A percentile compares a stretch with the other conserved stretches of the same genome.
Evolutionary conservation across 2,329 filamentous ascomycete genomes (phyloP).

Genomic region (Exophiala spinifera): DNA sequence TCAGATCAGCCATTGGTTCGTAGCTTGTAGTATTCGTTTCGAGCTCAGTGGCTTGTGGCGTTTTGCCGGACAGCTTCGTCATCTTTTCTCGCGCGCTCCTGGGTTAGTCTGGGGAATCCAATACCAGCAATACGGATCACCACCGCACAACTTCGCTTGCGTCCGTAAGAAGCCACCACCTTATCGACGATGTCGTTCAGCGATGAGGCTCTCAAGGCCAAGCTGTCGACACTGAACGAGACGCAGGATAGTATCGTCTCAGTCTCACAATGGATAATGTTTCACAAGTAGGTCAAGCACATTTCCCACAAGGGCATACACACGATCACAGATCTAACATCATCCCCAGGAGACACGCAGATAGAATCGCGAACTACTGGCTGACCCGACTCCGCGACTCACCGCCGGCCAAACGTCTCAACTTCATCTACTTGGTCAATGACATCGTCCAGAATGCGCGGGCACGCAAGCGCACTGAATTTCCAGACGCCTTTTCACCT

Average conservation of each 20-base stretch:
- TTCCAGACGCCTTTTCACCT: conserved; percentile 85
- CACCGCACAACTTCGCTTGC: background rate
- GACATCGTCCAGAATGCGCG: conserved; percentile 97
- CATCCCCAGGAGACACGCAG: conserved; percentile 73
- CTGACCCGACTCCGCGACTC: conserved; percentile 85
- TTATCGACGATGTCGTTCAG: conserved; percentile 79
- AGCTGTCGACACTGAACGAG: conserved; percentile 92
- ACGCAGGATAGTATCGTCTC: conserved; percentile 96
- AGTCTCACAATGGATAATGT: conserved; percentile 99
- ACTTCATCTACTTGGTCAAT: conserved; percentile 91
- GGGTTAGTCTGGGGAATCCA: background rate
- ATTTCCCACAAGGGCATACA: conserved; percentile 9
- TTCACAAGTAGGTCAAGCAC: conserved; percentile 69
- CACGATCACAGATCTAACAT: conserved; percentile 4
- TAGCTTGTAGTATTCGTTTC: no score
- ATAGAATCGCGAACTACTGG: conserved; percentile 89
- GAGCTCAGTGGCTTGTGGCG: no score
- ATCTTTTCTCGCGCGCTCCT: no score
- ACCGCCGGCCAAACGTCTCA: conserved; percentile 78
- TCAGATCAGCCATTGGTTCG: no score
- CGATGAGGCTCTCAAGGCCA: conserved; percentile 90
- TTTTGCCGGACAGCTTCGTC: no score
- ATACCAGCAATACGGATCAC: background rate
- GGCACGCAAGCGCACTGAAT: conserved; percentile 87
- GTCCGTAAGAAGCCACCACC: background rate